phyloP scores from a whole-genome alignment of 2,329 filamentous ascomycete genomes.

The Hirsutella thompsonii region DNA sequence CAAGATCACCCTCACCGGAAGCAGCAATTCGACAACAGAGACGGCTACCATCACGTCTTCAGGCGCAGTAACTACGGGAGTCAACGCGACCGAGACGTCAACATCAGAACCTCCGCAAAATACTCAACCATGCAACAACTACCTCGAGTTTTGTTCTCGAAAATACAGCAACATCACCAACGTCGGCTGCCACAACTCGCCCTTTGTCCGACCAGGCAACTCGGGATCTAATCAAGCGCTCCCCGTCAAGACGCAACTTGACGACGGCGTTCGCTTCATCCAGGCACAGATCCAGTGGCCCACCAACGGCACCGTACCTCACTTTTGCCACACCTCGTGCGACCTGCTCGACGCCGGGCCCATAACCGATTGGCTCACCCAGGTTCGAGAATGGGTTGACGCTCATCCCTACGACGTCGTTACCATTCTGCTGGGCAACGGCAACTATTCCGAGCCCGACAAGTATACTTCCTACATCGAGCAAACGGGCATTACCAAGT shows the following conservation, averaged over 20 bases:
- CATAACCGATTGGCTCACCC: slow-evolving; percentile 58
- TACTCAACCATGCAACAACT: slow-evolving; percentile 69
- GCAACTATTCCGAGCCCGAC: slow-evolving; percentile 51
- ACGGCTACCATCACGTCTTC: slow-evolving; percentile 13
- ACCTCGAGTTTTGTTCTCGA: slow-evolving; percentile 62
- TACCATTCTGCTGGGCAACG: slow-evolving; percentile 76
- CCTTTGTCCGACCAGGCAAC: slow-evolving; percentile 58
- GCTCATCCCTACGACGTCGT: slow-evolving; percentile 76
- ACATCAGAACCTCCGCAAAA: slow-evolving; percentile 40
- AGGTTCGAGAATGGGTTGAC: slow-evolving; percentile 60
- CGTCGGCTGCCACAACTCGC: slow-evolving; percentile 69
- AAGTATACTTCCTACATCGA: slow-evolving; percentile 59
- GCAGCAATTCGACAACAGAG: slow-evolving; percentile 21
- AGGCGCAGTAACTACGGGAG: neutral
- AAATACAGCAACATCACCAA: slow-evolving; percentile 74
- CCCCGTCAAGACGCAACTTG: slow-evolving; percentile 55
- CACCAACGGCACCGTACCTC: slow-evolving; percentile 34
- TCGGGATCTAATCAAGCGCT: slow-evolving; percentile 65
- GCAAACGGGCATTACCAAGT: slow-evolving; percentile 56
- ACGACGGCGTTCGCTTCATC: slow-evolving; percentile 60
- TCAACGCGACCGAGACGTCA: slow-evolving; percentile 24
- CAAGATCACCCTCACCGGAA: slow-evolving; percentile 26
- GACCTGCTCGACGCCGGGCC: slow-evolving; percentile 70
- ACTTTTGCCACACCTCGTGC: slow-evolving; percentile 80
- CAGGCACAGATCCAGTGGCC: slow-evolving; percentile 52